phyloP scores from a whole-genome alignment of 148 eudicot species.

The Vaccinium myrtillus region DNA sequence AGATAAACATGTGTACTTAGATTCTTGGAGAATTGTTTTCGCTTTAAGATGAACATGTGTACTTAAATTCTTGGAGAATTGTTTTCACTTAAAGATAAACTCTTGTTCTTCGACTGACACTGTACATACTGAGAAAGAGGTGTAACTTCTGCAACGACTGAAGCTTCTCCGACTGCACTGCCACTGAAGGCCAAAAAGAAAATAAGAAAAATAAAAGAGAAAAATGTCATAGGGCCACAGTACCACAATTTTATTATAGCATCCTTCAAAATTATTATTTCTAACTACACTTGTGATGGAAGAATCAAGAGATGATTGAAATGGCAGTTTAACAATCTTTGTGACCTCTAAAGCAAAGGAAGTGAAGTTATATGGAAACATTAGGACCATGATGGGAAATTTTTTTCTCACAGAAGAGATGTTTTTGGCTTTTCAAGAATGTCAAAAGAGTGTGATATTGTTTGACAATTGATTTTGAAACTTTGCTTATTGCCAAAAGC shows the following conservation, averaged over 20 bases:
- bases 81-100: neutral
- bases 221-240: neutral
- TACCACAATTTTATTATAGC: neutral
- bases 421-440: neutral
- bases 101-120: neutral
- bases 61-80: conserved; percentile 2
- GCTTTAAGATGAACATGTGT: neutral
- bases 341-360: conserved; percentile 2
- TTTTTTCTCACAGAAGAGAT: neutral
- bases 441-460: neutral
- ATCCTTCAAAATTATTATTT: conserved; percentile 2
- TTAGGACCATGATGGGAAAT: neutral
- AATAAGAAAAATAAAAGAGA: too few relatives aligned
- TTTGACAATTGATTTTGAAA: neutral
- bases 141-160: neutral
- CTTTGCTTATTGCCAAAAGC: neutral
- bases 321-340: neutral
- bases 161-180: neutral
- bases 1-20: neutral
- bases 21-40: conserved; percentile 9
- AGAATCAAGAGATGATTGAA: neutral
- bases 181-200: neutral
- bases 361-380: neutral
- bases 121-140: too few relatives aligned
- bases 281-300: neutral